Percentiles rank a stretch among this genome's conserved stretches.
Evolutionary conservation across 768 basidiomycete genomes (phyloP).

Genomic region (Phallus indusiatus): DNA sequence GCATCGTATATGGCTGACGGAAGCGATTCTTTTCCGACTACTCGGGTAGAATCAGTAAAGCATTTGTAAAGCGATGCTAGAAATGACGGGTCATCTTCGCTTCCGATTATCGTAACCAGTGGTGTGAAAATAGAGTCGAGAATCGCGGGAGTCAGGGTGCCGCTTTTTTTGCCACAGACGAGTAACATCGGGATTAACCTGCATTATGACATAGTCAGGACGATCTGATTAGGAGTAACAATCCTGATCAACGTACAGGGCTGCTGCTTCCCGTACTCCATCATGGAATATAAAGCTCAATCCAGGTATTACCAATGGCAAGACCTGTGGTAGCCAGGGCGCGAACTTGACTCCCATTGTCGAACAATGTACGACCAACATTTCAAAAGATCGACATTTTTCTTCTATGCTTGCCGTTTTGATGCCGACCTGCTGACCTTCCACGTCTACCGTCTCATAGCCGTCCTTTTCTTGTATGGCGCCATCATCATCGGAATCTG

Average conservation of each 20-base stretch:
- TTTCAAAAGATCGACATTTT: conserved; percentile 82
- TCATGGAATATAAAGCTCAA: conserved; percentile 77
- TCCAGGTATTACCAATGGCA: conserved; percentile 64
- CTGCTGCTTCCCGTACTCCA: conserved; percentile 70
- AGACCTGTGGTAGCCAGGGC: conserved; percentile 60
- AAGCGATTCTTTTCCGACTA: conserved; percentile 46
- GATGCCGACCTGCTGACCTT: conserved; percentile 69
- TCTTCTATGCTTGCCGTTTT: conserved; percentile 76
- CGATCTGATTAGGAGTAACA: background rate
- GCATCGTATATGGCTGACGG: conserved; percentile 43
- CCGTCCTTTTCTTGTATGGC: conserved; percentile 51
- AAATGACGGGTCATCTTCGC: conserved; percentile 70
- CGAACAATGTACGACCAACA: conserved; percentile 72
- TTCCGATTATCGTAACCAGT: conserved; percentile 49
- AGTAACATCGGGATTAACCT: conserved; percentile 70
- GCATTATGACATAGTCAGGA: background rate
- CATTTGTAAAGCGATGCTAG: conserved; percentile 68
- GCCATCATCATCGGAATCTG: conserved; percentile 43
- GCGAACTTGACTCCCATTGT: conserved; percentile 57
- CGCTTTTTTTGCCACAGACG: conserved; percentile 54
- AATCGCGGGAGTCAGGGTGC: conserved; percentile 59
- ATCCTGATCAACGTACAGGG: conserved; percentile 40
- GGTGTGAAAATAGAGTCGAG: conserved; percentile 58
- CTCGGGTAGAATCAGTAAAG: conserved; percentile 49
- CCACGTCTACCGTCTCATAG: conserved; percentile 71